phyloP scores from a whole-genome alignment of 305 asterid species.

The Rubia peregrina region DNA sequence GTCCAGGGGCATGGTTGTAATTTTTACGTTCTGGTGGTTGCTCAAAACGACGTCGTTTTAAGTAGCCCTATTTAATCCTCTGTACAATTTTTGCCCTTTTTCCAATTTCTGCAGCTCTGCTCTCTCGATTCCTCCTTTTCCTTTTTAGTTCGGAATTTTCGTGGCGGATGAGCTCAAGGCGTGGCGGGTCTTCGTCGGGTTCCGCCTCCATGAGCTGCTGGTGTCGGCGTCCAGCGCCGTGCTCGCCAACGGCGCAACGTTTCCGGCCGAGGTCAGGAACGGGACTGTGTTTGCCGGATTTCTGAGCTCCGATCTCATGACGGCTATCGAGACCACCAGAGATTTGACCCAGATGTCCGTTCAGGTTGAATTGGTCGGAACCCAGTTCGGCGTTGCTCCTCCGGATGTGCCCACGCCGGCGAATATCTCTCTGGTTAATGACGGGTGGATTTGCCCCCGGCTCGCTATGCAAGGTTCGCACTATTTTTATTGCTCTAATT shows the following conservation, averaged over 20 bases:
- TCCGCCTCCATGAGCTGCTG: constrained; percentile 59
- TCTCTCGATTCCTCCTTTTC: too few species aligned
- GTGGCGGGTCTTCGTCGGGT: constrained; percentile 86
- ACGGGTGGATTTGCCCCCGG: constrained; percentile 71
- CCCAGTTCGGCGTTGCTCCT: constrained; percentile 65
- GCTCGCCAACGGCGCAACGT: constrained; percentile 58
- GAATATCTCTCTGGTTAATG: constrained; percentile 64
- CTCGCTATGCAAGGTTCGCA: constrained; percentile 58
- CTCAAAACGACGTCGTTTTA: too few species aligned
- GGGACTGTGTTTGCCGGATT: constrained; percentile 77
- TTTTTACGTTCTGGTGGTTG: too few species aligned
- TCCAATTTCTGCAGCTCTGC: too few species aligned
- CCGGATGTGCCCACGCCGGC: constrained; percentile 56
- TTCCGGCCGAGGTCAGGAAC: constrained; percentile 68
- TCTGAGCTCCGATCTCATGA: constrained; percentile 77
- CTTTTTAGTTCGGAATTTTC: too few species aligned
- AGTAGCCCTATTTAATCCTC: too few species aligned
- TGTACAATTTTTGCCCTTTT: too few species aligned
- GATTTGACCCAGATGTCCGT: constrained; percentile 75
- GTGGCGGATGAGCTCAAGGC: constrained; percentile 59
- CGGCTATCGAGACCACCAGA: constrained; percentile 87
- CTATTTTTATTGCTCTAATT: neutral
- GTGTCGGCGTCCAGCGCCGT: constrained; percentile 83
- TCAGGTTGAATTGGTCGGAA: constrained; percentile 53
- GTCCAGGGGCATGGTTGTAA: too few species aligned